Evolutionary conservation across 2,329 filamentous ascomycete species (phyloP).

Genomic region (Rosellinia necatrix): DNA sequence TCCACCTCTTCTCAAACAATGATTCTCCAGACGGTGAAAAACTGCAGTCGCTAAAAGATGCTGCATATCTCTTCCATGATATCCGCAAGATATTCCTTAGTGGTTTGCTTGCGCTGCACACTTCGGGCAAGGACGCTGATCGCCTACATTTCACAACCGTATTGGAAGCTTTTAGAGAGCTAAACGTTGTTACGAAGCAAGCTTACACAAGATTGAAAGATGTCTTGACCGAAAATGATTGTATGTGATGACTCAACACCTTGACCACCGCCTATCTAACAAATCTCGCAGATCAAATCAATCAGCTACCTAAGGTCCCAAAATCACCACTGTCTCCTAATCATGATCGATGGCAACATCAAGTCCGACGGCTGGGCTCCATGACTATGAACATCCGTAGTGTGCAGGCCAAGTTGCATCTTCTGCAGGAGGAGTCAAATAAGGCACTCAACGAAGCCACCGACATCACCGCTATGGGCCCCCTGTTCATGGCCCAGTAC

Average conservation of each 20-base stretch:
- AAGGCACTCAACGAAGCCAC: constrained; percentile 74
- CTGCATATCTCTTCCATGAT: constrained; percentile 79
- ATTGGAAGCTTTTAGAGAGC: constrained; percentile 71
- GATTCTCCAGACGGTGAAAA: constrained; percentile 77
- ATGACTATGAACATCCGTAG: constrained; percentile 89
- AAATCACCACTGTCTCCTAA: constrained; percentile 68
- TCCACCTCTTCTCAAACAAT: constrained; percentile 64
- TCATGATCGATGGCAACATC: constrained; percentile 83
- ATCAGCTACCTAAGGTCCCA: constrained; percentile 61
- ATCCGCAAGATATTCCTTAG: constrained; percentile 86
- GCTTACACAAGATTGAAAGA: constrained; percentile 69
- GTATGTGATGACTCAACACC: constrained; percentile 52
- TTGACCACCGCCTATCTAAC: not conserved
- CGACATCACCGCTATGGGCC: constrained; percentile 75
- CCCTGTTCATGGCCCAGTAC: constrained; percentile 83
- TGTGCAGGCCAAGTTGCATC: constrained; percentile 90
- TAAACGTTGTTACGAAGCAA: constrained; percentile 65
- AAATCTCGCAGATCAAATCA: constrained; percentile 19
- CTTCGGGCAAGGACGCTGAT: constrained; percentile 76
- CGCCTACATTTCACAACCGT: constrained; percentile 78
- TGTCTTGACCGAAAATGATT: constrained; percentile 79
- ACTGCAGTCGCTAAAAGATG: constrained; percentile 78
- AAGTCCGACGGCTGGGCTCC: constrained; percentile 85
- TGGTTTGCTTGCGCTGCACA: constrained; percentile 84
- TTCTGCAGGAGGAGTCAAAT: constrained; percentile 88